Base-by-base conservation (phyloP, 305 asterid species). In the Fraxinus floribunda region DNA sequence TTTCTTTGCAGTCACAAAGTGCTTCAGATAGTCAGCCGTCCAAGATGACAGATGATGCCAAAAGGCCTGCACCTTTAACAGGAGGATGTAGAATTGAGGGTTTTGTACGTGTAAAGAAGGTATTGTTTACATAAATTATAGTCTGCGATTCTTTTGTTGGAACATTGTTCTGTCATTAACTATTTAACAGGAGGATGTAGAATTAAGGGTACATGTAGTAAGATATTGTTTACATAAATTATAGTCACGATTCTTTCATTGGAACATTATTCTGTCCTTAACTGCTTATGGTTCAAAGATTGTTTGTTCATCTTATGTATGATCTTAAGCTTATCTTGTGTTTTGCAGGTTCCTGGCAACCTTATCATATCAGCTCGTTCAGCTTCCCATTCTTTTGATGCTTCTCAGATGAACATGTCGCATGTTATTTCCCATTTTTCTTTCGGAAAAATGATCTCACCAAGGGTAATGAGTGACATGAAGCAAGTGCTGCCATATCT, bases 51-150 rank as follows among this genome's bases (percentile, higher is more conserved):
- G 92, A 90, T 76, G 87, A 83, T 68, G 41, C 62, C 13, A 94
- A 93, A 90, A 90, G 91, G 82, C 97, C 97, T 84, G 98, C 98
- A 78, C 99, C 99, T 73, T 83, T 75, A 81, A 62, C 98, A 13
- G 99, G 98, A 87, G 98, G 99, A 20, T 94, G 99, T 84, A 90
- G 97, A 88, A 70, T 97, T 86, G 99, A 94, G 87, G 99, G 98
- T 76, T 93, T 93, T 89, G 97, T 94, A 52, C 99, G 97, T 83
- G 98, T 94, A 82, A 97, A 94, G 90, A 97, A 92, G 97, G 99
- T 93, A 90, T 71, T 15, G 24, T 71, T 70, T 32, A 7, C 11
- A 16, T 71, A 34, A 68, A 68, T 68, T 68, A 1, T 29, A 29
- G 20, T 68, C 15, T 7, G 0, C 11, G 38, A 30, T 70, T 70